Conservation (phyloP, 306 rosid genomes). For the Castanea sativa region DNA sequence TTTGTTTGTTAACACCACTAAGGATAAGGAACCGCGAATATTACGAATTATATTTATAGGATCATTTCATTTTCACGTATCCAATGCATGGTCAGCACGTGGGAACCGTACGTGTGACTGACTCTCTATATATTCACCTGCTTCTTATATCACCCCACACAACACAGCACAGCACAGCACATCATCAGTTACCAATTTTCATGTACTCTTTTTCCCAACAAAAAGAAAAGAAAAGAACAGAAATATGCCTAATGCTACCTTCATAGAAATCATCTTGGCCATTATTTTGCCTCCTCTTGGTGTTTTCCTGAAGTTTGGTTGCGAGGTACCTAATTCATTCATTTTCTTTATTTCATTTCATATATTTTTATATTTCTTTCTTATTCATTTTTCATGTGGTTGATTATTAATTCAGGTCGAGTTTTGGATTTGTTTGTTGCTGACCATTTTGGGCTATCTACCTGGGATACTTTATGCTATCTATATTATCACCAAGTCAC, state of each 20-base stretch:
- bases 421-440: conserved; percentile 83
- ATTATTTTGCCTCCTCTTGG: conserved; percentile 88
- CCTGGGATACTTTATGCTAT: conserved; percentile 85
- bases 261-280: conserved; percentile 69
- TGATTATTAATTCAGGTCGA: conserved; percentile 43
- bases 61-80: no score
- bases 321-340: conserved; percentile 32
- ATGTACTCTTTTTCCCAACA: no score
- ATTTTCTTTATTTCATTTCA: background rate
- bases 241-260: conserved; percentile 41
- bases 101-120: no score
- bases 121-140: no score
- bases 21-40: no score
- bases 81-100: no score
- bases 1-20: no score
- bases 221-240: background rate
- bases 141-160: no score
- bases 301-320: conserved; percentile 80
- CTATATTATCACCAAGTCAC: conserved; percentile 57
- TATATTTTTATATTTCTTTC: background rate
- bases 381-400: background rate
- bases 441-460: conserved; percentile 62
- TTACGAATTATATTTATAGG: no score
- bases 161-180: no score
- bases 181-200: no score